These are phyloP conservation scores for Plectosphaerella sp. DNA, from an alignment of 2,329 filamentous ascomycete genomes.

Conservation along the genomic window DNA sequence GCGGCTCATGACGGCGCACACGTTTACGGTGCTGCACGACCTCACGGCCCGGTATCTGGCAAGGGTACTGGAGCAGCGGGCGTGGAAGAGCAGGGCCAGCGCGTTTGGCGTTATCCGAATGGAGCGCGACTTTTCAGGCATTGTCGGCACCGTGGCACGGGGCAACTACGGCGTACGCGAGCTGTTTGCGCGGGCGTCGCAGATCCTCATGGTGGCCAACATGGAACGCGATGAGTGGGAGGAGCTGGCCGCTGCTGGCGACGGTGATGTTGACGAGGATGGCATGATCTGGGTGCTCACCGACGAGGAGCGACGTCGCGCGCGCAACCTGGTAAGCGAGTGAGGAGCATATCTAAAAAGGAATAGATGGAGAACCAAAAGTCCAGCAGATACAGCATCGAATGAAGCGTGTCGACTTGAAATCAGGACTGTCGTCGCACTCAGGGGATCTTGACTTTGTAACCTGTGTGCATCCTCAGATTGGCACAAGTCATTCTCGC, in stretches of 20 bases:
- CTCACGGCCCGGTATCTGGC: conserved; percentile 71
- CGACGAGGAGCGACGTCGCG: conserved; percentile 68
- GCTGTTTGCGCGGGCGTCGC: conserved; percentile 67
- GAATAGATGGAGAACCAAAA: too few relatives aligned
- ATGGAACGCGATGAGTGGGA: conserved; percentile 98
- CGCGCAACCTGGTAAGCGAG: conserved; percentile 59
- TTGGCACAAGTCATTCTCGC: too few relatives aligned
- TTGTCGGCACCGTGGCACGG: conserved; percentile 63
- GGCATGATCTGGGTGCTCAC: conserved; percentile 69
- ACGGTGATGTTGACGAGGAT: conserved; percentile 35
- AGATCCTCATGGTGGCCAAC: conserved; percentile 82
- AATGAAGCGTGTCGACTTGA: too few relatives aligned
- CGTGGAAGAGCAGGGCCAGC: conserved; percentile 76
- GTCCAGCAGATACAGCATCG: too few relatives aligned
- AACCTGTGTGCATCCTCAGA: too few relatives aligned
- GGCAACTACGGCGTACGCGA: conserved; percentile 77
- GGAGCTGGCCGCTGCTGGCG: conserved; percentile 47
- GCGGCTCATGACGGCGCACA: conserved; percentile 74
- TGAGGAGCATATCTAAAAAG: not conserved
- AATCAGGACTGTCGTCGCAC: too few relatives aligned
- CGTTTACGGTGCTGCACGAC: conserved; percentile 72
- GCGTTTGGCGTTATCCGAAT: conserved; percentile 77
- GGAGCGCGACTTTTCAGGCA: conserved; percentile 76
- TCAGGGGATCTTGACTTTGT: too few relatives aligned
- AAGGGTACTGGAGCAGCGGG: conserved; percentile 77